Conservation (phyloP, 1,284 basidiomycete species). For the Melampsora abietis-canadensis region DNA sequence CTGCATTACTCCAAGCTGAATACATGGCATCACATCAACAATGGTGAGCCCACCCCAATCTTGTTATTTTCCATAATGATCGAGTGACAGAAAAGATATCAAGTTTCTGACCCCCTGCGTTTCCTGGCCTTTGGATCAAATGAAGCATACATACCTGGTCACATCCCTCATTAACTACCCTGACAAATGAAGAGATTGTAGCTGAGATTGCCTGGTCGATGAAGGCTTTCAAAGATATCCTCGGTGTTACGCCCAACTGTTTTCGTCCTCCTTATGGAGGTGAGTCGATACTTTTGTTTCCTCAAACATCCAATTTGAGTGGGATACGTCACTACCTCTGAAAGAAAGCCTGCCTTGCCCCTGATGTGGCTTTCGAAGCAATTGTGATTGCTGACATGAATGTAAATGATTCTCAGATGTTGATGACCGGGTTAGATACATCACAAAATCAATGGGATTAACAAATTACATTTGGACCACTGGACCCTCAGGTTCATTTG, state of each 20-base stretch:
- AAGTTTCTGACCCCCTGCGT: constrained; percentile 38
- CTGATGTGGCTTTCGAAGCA: not conserved
- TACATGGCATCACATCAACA: constrained; percentile 62
- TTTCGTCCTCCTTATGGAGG: constrained; percentile 52
- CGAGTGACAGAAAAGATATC: constrained; percentile 43
- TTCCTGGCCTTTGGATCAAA: constrained; percentile 29
- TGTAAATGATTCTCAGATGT: constrained; percentile 46
- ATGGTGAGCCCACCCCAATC: constrained; percentile 54
- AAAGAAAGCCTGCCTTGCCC: not conserved
- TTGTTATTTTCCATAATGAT: constrained; percentile 26
- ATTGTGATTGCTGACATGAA: constrained; percentile 44
- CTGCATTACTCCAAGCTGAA: constrained; percentile 72
- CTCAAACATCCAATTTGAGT: too few relatives aligned
- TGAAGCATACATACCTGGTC: constrained; percentile 57
- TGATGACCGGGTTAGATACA: constrained; percentile 53
- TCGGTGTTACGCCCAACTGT: constrained; percentile 51
- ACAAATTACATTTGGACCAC: constrained; percentile 53
- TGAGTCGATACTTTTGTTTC: constrained; percentile 17
- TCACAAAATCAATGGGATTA: constrained; percentile 50
- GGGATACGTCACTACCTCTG: not conserved
- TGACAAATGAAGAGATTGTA: constrained; percentile 81
- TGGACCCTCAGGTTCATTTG: constrained; percentile 47
- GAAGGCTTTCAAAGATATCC: constrained; percentile 50
- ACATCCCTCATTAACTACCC: constrained; percentile 64
- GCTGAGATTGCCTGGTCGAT: constrained; percentile 86